Conservation (phyloP, 169 alveolate species). For the Plasmodium gonderi region DNA sequence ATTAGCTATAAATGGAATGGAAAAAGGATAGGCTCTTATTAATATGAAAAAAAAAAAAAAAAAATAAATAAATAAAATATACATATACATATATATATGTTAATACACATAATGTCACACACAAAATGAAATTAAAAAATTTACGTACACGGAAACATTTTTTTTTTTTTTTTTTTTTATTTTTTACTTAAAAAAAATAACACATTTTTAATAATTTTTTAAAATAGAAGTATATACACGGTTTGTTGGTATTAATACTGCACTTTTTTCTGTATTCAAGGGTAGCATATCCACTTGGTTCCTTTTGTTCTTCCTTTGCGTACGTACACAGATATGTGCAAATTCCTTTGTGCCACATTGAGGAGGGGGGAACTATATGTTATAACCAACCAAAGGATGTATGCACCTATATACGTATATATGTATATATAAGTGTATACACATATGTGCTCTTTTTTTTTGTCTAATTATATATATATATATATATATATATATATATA, state of each 20-base stretch:
- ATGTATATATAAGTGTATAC: not conserved
- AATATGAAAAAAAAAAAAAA: not conserved
- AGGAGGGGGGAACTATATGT: no score
- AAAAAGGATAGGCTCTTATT: not conserved
- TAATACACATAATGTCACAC: not conserved
- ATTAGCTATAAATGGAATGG: not conserved
- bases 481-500: not conserved
- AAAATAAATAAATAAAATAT: not conserved
- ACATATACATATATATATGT: not conserved
- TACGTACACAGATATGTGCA: not conserved
- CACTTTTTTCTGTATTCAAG: not conserved
- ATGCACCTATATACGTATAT: not conserved
- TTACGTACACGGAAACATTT: not conserved
- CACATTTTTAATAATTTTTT: not conserved
- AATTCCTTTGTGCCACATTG: not conserved
- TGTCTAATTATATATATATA: not conserved
- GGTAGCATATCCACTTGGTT: not conserved
- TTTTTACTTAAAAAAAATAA: not conserved
- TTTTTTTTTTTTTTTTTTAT: not conserved
- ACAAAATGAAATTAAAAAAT: not conserved
- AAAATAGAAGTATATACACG: not conserved
- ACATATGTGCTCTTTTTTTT: not conserved
- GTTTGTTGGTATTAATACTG: not conserved
- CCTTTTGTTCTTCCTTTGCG: not conserved
- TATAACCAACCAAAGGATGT: no score